Evolutionary conservation across 106 monocot species (phyloP), one percentile per base, ranked within the genome.

Genomic region (Iris macrosiphon): DNA sequence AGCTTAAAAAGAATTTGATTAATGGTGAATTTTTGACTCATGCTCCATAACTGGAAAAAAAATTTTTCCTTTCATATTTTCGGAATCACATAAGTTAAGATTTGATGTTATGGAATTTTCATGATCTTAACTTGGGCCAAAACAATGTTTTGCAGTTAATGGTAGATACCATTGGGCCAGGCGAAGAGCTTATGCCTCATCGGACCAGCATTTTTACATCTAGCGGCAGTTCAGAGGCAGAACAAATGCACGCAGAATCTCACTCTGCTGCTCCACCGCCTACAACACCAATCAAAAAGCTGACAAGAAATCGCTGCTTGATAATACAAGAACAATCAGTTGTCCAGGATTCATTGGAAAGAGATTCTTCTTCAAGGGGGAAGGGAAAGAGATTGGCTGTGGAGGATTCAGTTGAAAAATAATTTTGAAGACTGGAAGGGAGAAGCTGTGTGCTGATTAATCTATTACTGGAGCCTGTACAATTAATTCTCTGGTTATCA

Each of bases 121-220:
- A n/a, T n/a, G n/a, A n/a, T n/a, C n/a, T n/a, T n/a, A n/a, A n/a
- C n/a, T n/a, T 40, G 28, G 38, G 1, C 29, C 33, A 14, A 24
- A 20, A 38, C 3, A 45, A 23, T 55, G 12, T 32, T 49, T 58
- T 40, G 40, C 60, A 95, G 95, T 22, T 74, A 17, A 89, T 89
- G 89, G 31, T 54, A 52, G 40, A 70, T 12, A 45, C 45, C 19
- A 67, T 77, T 33, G 8, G 18, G 21, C 16, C 3, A 14, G 85
- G 73, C 27, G 82, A 86, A 23, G 83, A 86, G 62, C 57, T 82
- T 27, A 89, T 96, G 89, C 85, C 89, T 8, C 76, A 86, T 46
- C 67, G 89, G 45, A 64, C 21, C 22, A 5, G 18, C 10, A 7
- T 3, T 6, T 35, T 22, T 13, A 37, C 50, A 7, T 8, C 24